Base-by-base conservation (phyloP, 106 monocot genomes). In the Vanilla planifolia region DNA sequence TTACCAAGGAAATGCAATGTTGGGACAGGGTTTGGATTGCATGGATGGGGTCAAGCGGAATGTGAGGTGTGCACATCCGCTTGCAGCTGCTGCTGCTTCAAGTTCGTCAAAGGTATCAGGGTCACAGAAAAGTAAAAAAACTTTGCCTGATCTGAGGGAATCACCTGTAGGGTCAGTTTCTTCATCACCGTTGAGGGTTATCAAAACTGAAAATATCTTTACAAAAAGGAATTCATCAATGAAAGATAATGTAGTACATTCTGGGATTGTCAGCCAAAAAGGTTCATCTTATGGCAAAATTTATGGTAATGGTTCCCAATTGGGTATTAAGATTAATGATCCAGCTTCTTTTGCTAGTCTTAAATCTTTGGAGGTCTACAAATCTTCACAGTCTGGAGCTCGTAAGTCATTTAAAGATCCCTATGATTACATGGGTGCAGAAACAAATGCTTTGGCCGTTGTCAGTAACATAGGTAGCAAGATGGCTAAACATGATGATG, bases 131-230 rank as follows among this genome's bases (percentile, higher is more conserved):
- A 81, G 70, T 50, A 85, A 76, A 77, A 66, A 43, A 36, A 82
- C 67, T 20, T 59, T 89, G 65, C 76, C 60, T 45, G 89, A 85
- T 63, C 67, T 47, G 43, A 77, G 67, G 43, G 83, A 74, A 39
- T 89, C 93, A 41, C 85, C 93, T 29, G 82, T 89, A 36, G 93
- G 85, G 34, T 89, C 93, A 56, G 85, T 89, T 68, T 93, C 93
- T 61, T 93, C 93, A 33, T 93, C 93, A 51, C 93, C 89, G 21
- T 60, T 77, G 43, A 74, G 85, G 55, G 69, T 33, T 57, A 75
- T 63, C 19, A 76, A 61, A 33, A 62, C 25, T 51, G 73, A 74
- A 8, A 79, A 60, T 6, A 33, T 65, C 26, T 58, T 43, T 66
- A 64, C 22, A 7, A 80, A 57, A 67, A 76, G 45, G 34, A 75